phyloP scores from a whole-genome alignment of 768 basidiomycete species.

The Hebeloma cylindrosporum region DNA sequence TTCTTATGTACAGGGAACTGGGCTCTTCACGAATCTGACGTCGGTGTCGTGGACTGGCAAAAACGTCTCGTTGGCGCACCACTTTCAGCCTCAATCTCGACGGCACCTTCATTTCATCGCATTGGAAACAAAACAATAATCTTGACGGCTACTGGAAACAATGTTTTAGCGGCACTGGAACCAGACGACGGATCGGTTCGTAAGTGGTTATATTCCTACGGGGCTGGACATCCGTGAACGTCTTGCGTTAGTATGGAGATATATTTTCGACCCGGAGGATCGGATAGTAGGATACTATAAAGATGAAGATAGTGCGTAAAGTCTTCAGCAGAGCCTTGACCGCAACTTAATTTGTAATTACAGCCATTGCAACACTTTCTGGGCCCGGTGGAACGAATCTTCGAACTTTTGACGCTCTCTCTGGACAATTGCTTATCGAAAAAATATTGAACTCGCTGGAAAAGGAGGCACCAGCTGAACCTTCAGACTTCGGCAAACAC shows the following conservation, averaged over 20 bases:
- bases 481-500: conserved; percentile 54
- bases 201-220: conserved; percentile 35
- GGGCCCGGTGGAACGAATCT: conserved; percentile 70
- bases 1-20: conserved; percentile 25
- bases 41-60: conserved; percentile 88
- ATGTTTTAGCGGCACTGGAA: conserved; percentile 76
- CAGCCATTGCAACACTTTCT: conserved; percentile 74
- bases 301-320: conserved; percentile 52
- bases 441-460: conserved; percentile 51
- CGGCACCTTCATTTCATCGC: conserved; percentile 61
- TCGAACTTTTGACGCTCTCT: conserved; percentile 62
- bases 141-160: conserved; percentile 65
- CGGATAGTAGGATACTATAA: conserved; percentile 62
- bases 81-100: conserved; percentile 44
- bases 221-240: conserved; percentile 10
- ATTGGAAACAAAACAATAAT: conserved; percentile 47
- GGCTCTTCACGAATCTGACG: conserved; percentile 72
- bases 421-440: conserved; percentile 69
- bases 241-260: conserved; percentile 71
- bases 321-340: neutral
- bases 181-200: conserved; percentile 69
- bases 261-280: conserved; percentile 71
- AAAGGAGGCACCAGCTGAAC: conserved; percentile 47
- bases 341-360: neutral
- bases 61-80: conserved; percentile 75